These are phyloP conservation scores for Wakefieldia striispora DNA, from an alignment of 768 basidiomycete genomes.

Conservation along the genomic window DNA sequence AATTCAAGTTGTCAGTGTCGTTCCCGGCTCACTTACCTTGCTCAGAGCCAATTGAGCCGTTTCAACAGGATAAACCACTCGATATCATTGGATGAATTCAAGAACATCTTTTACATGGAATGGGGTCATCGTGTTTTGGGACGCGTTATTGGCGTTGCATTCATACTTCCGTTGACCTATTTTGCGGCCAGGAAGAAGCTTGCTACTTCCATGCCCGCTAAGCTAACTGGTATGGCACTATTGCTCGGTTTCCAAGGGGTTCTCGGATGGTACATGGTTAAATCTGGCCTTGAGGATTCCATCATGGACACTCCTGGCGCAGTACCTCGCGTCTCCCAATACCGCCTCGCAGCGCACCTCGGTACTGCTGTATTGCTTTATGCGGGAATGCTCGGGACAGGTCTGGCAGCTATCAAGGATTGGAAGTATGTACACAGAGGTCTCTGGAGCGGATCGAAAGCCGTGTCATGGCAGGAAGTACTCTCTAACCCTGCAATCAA, in stretches of 20 bases:
- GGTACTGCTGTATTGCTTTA: conserved; percentile 92
- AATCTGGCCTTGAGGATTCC: conserved; percentile 87
- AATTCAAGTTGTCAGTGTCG: conserved; percentile 82
- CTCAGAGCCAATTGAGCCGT: not conserved
- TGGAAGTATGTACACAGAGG: conserved; percentile 65
- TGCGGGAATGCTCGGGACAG: conserved; percentile 85
- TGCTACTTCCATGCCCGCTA: conserved; percentile 55
- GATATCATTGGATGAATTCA: conserved; percentile 88
- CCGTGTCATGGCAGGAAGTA: conserved; percentile 41
- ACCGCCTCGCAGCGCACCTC: conserved; percentile 92
- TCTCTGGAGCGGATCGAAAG: conserved; percentile 54
- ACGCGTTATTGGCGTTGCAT: conserved; percentile 77
- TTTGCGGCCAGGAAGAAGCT: conserved; percentile 73
- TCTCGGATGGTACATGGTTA: conserved; percentile 99
- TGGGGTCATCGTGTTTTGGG: conserved; percentile 95
- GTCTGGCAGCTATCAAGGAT: conserved; percentile 73
- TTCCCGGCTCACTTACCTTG: not conserved
- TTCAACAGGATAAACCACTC: conserved; percentile 76
- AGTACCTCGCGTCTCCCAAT: conserved; percentile 95
- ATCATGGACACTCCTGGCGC: conserved; percentile 77
- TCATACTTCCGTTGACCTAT: conserved; percentile 82
- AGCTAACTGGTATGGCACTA: conserved; percentile 67
- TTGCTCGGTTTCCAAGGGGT: conserved; percentile 90
- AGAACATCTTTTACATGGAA: conserved; percentile 97
- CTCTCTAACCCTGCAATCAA: conserved; percentile 56